Conservation (phyloP, 441 rosid genomes). For the Populus hybrid region DNA sequence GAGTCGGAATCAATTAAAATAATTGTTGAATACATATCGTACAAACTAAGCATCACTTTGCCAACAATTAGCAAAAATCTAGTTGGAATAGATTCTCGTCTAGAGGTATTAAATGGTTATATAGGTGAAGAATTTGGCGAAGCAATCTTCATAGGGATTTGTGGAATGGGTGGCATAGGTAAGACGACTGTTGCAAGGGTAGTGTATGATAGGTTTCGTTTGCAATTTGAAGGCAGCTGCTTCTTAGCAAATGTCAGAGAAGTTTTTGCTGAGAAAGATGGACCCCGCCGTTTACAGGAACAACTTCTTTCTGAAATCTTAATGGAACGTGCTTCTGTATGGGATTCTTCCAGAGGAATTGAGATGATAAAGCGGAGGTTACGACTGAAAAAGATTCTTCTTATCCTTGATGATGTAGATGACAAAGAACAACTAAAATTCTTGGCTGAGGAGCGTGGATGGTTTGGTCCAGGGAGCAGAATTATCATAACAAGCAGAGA, state of each 20-base stretch:
- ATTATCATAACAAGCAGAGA: constrained; percentile 16
- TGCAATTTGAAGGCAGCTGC: neutral
- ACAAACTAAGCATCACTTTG: neutral
- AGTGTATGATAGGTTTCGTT: neutral
- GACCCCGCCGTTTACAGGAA: neutral
- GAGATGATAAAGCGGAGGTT: neutral
- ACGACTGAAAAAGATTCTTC: constrained; percentile 8
- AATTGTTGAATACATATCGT: neutral
- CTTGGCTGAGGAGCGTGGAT: neutral
- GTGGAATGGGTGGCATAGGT: constrained; percentile 20
- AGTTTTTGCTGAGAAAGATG: neutral
- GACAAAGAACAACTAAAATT: neutral
- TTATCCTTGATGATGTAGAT: constrained; percentile 17
- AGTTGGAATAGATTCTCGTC: constrained; percentile 13
- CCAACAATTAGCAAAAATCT: neutral
- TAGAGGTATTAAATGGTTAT: neutral
- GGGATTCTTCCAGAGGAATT: neutral
- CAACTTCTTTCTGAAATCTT: constrained; percentile 10
- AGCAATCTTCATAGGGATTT: constrained; percentile 1
- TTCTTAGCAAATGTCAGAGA: constrained; percentile 16
- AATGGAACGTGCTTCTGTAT: neutral
- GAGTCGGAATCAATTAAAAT: neutral
- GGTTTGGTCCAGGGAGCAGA: constrained; percentile 21
- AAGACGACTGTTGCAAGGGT: constrained; percentile 14
- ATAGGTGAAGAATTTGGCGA: constrained; percentile 11